Base-by-base conservation (phyloP, 805 yeast genomes). In the Candida suzukii region DNA sequence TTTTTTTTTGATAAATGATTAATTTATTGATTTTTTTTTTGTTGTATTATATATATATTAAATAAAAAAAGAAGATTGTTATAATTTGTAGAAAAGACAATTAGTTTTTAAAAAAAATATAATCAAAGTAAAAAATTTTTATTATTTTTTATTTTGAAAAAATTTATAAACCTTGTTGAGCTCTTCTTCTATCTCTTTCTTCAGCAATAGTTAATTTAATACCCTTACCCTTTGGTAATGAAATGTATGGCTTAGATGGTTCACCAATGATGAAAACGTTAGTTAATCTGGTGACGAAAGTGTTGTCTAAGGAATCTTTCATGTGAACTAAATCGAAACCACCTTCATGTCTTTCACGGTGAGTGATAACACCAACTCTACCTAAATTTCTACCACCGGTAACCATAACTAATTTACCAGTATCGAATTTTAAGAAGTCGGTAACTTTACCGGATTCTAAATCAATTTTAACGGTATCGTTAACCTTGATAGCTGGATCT, bases 311-410 rank as follows among this genome's bases (percentile, higher is more conserved):
- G 48, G 93, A 71, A 68, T 88, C 96, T 83, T 88, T 88, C 73
- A 88, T 79, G 87, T 88, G 96, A 63, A 88, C 95, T 71, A 88
- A 81, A 73, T 88, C 96, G 79, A 88, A 88, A 69, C 96, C 96
- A 73, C 96, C 96, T 70, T 88, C 95, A 79, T 88, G 96, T 76
- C 85, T 85, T 76, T 88, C 96, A 73, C 91, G 81, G 91, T 88
- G 95, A 61, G 82, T 78, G 69, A 88, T 88, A 57, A 84, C 86
- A 82, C 96, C 96, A 65, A 88, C 86, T 74, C 96, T 83, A 70
- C 96, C 96, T 90, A 88, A 81, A 84, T 86, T 87, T 78, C 95
- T 91, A 76, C 96, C 96, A 76, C 96, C 96, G 56, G 95, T 88
- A 69, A 83, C 88, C 85, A 87, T 86, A 57, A 80, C 95, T 62